Evolutionary conservation across 768 basidiomycete species (phyloP).

Genomic region (Lentinula sp.): DNA sequence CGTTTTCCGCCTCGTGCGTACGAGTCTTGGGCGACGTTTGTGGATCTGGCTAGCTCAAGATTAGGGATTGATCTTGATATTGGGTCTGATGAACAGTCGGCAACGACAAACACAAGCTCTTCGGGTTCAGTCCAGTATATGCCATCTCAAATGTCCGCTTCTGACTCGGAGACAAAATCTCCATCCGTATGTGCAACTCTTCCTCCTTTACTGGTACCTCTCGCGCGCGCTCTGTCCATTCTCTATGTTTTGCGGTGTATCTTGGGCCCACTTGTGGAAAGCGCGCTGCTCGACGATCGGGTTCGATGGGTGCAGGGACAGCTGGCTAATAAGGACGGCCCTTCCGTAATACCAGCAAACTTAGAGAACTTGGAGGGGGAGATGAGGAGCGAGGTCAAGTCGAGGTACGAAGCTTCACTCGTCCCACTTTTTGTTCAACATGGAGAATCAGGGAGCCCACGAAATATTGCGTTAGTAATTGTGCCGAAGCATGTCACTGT

Average conservation of each 20-base stretch:
- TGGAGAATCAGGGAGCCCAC: conserved; percentile 51
- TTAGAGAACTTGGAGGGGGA: not conserved
- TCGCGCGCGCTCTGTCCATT: conserved; percentile 31
- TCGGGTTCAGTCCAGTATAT: not conserved
- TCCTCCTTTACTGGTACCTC: not conserved
- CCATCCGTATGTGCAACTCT: not conserved
- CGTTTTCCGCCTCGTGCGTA: conserved; percentile 36
- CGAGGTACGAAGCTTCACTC: conserved; percentile 31
- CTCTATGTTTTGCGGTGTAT: conserved; percentile 64
- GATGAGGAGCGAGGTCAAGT: not conserved
- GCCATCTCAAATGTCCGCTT: not conserved
- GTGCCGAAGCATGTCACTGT: conserved; percentile 8
- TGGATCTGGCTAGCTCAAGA: conserved; percentile 8
- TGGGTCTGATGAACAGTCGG: not conserved
- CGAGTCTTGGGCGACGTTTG: conserved; percentile 33
- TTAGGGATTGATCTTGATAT: conserved; percentile 1
- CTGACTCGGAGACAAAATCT: not conserved
- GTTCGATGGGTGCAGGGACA: conserved; percentile 46
- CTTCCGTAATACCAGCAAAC: not conserved
- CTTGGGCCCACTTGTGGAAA: conserved; percentile 64
- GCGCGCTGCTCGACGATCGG: conserved; percentile 58
- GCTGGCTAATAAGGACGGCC: conserved; percentile 11
- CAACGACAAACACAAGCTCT: not conserved
- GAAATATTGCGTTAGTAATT: conserved; percentile 63
- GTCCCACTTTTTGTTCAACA: conserved; percentile 50